A percentile compares a stretch with the other conserved stretches of the same genome.
Conservation (phyloP, 768 basidiomycete genomes). For the Tylopilus sp. region DNA sequence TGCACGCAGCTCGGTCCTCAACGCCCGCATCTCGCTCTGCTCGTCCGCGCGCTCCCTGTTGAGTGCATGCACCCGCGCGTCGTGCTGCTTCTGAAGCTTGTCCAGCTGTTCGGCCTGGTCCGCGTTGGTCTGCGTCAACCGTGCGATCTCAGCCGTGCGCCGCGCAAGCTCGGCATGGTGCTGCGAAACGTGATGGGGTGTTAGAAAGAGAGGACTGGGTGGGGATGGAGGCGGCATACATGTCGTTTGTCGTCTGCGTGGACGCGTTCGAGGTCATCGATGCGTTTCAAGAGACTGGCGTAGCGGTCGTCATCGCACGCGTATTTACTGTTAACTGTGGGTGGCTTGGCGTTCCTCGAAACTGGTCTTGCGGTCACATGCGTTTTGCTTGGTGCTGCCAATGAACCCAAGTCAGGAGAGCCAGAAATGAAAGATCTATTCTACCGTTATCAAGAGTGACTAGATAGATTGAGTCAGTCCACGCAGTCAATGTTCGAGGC, state of each 20-base stretch:
- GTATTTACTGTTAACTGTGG: conserved; percentile 16
- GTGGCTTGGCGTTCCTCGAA: conserved; percentile 26
- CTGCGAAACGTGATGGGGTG: conserved; percentile 36
- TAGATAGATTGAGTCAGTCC: neutral
- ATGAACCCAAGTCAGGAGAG: neutral
- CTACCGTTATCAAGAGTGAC: conserved; percentile 38
- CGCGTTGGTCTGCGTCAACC: conserved; percentile 40
- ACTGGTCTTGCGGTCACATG: conserved; percentile 22
- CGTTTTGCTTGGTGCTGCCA: conserved; percentile 35
- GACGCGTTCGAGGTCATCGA: conserved; percentile 61
- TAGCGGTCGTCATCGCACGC: conserved; percentile 45
- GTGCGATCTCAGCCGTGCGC: conserved; percentile 53
- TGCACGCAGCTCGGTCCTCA: conserved; percentile 55
- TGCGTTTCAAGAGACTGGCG: conserved; percentile 53
- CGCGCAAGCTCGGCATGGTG: conserved; percentile 59
- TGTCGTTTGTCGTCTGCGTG: conserved; percentile 64
- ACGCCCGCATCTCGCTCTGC: conserved; percentile 60
- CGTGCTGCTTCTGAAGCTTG: conserved; percentile 62
- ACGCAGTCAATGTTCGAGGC: too few species aligned
- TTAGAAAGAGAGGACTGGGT: neutral
- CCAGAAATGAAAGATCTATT: neutral
- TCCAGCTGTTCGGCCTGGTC: conserved; percentile 55
- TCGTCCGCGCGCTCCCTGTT: conserved; percentile 48
- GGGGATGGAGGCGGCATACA: conserved; percentile 34
- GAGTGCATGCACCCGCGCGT: too few species aligned